These are phyloP conservation scores for Plasmodium gallinaceum DNA, from an alignment of 169 alveolate genomes.

Conservation along the genomic window DNA sequence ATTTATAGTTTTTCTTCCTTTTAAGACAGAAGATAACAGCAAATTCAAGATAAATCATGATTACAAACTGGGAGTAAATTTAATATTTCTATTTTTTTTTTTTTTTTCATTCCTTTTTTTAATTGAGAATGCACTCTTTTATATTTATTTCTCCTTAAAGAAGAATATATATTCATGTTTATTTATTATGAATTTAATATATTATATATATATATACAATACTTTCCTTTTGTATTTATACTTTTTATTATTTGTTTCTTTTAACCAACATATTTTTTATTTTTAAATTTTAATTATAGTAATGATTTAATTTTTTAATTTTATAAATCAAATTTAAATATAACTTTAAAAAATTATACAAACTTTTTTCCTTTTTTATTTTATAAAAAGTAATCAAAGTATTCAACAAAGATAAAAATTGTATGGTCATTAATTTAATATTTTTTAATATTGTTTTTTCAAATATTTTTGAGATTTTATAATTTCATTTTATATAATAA, in stretches of 20 bases:
- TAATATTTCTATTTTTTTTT: not conserved
- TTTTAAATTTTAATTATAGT: constrained; percentile 41
- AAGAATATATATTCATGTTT: constrained; percentile 23
- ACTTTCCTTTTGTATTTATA: constrained; percentile 20
- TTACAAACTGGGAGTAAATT: not conserved
- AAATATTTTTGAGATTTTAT: too few relatives aligned
- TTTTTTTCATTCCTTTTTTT: not conserved
- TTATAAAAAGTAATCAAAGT: not conserved
- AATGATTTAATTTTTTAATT: constrained; percentile 22
- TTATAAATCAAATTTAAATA: constrained; percentile 33
- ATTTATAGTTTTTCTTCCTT: not conserved
- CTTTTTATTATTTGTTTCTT: constrained; percentile 35
- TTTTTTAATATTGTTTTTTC: too few relatives aligned
- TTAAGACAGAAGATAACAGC: not conserved
- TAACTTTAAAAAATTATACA: constrained; percentile 16
- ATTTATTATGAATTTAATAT: constrained; percentile 38
- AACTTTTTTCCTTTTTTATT: constrained; percentile 1
- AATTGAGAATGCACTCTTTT: constrained; percentile 50
- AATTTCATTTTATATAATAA: too few relatives aligned
- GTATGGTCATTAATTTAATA: too few relatives aligned
- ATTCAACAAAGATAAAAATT: too few relatives aligned
- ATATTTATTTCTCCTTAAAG: constrained; percentile 18
- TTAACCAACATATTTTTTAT: constrained; percentile 5
- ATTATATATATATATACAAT: constrained; percentile 4
- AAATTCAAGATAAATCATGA: not conserved